Evolutionary conservation across 164 flowering plant species (phyloP).

Genomic region (Brasenia schreberi): DNA sequence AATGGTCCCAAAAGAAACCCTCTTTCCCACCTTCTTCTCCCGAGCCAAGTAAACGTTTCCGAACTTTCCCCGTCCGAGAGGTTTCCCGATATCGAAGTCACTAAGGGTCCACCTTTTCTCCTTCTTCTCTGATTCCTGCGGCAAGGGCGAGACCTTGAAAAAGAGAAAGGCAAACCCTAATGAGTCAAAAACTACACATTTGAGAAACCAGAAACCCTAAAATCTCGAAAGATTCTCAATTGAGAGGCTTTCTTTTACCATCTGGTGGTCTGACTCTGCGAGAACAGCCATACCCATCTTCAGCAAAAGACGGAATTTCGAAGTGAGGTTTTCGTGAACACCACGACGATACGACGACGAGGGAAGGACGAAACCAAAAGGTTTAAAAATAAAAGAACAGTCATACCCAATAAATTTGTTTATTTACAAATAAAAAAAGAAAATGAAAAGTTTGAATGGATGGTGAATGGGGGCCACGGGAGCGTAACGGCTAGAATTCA

Average conservation of each 20-base stretch:
- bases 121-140: background rate
- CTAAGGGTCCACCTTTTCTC: slow-evolving; percentile 60
- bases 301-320: background rate
- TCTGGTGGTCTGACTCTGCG: background rate
- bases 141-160: background rate
- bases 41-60: slow-evolving; percentile 95
- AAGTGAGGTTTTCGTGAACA: too few relatives aligned
- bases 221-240: background rate
- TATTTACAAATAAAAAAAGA: too few relatives aligned
- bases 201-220: background rate
- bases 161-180: background rate
- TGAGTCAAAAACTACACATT: background rate
- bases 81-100: slow-evolving; percentile 96
- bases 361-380: too few relatives aligned
- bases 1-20: background rate
- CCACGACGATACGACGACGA: too few relatives aligned
- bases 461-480: too few relatives aligned
- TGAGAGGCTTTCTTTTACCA: background rate
- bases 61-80: slow-evolving; percentile 94
- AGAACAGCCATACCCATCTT: background rate
- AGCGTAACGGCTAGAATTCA: too few relatives aligned
- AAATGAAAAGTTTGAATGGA: too few relatives aligned
- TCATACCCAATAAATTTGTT: too few relatives aligned
- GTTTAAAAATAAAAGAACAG: too few relatives aligned
- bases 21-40: slow-evolving; percentile 67